Conservation (phyloP, 805 yeast species). For the Brettanomyces anomalus region DNA sequence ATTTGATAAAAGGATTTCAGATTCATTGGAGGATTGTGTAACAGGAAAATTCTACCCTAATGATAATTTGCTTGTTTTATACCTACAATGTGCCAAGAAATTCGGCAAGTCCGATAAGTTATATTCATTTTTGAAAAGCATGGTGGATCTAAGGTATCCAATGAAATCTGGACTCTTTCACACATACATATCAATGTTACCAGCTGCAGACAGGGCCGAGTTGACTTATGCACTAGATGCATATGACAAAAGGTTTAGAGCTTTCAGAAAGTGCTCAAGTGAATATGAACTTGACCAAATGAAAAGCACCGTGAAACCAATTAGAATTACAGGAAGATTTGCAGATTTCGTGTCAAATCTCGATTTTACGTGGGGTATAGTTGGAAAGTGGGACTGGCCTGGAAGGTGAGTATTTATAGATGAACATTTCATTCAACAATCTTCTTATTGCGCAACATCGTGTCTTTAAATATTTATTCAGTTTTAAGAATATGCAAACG, state of each 20-base stretch:
- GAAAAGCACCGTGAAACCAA: constrained; percentile 7
- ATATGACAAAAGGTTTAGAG: constrained; percentile 11
- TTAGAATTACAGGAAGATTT: constrained; percentile 13
- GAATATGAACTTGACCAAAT: constrained; percentile 17
- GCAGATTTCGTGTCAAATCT: constrained; percentile 14
- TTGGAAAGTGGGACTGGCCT: constrained; percentile 26
- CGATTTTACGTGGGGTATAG: constrained; percentile 22
- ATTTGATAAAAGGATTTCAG: constrained; percentile 35
- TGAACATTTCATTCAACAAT: no score
- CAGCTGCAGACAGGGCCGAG: constrained; percentile 13
- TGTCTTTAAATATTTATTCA: no score
- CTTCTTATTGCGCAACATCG: no score
- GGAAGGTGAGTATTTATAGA: constrained; percentile 4
- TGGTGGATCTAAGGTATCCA: constrained; percentile 36
- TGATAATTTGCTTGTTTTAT: constrained; percentile 40
- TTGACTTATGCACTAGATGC: constrained; percentile 13
- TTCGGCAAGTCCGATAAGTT: constrained; percentile 41
- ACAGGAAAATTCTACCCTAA: constrained; percentile 32
- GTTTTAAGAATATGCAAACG: no score
- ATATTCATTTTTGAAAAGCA: constrained; percentile 41
- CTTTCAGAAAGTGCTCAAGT: constrained; percentile 11
- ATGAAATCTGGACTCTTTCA: constrained; percentile 13
- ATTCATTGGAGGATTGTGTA: constrained; percentile 22
- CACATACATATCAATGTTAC: constrained; percentile 12
- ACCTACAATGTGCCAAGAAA: constrained; percentile 39